These are phyloP conservation scores for Clonostachys chloroleuca DNA, from an alignment of 2,329 filamentous ascomycete species.

Conservation along the genomic window DNA sequence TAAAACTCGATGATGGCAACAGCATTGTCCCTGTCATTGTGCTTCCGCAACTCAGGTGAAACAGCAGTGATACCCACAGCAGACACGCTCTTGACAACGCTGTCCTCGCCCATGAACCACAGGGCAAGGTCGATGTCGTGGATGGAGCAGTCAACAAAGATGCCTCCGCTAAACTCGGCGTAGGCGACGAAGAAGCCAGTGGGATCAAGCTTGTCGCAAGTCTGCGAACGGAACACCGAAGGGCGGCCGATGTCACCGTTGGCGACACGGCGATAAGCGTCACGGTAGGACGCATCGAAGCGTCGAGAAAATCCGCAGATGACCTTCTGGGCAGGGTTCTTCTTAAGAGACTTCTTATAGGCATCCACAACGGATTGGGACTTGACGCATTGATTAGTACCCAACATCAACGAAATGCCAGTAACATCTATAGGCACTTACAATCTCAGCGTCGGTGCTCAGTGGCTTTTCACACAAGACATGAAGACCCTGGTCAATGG, in stretches of 20 bases:
- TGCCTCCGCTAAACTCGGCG: constrained; percentile 60
- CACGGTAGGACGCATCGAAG: constrained; percentile 63
- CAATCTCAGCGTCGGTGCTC: constrained; percentile 53
- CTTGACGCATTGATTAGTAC: constrained; percentile 34
- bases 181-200: constrained; percentile 66
- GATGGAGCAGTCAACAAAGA: constrained; percentile 68
- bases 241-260: constrained; percentile 54
- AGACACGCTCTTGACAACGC: constrained; percentile 19
- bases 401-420: constrained; percentile 20
- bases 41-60: constrained; percentile 20
- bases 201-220: constrained; percentile 63
- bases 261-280: constrained; percentile 48
- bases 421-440: constrained; percentile 23
- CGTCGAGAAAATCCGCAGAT: constrained; percentile 37
- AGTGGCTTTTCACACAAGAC: constrained; percentile 58
- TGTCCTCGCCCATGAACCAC: constrained; percentile 25
- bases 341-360: constrained; percentile 43
- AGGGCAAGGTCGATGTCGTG: constrained; percentile 53
- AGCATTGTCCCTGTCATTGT: constrained; percentile 22
- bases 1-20: constrained; percentile 60
- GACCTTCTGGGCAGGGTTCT: constrained; percentile 58
- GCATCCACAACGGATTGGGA: constrained; percentile 56
- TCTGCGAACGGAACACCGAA: constrained; percentile 60
- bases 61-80: constrained; percentile 23
- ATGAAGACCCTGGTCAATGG: constrained; percentile 48